Conservation (phyloP, 345 rosid species). For the Brassica rapa region DNA sequence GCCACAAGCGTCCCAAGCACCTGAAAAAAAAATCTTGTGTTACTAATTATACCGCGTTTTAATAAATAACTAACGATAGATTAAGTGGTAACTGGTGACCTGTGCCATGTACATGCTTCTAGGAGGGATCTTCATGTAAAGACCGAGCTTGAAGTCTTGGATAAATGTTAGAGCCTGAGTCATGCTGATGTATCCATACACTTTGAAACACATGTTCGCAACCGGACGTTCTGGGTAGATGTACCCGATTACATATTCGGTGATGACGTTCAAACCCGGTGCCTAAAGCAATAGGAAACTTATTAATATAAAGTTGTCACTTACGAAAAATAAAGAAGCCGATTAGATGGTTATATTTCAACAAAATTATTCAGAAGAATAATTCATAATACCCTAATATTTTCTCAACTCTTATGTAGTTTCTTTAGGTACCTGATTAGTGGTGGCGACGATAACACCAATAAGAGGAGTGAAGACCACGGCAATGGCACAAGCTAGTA, state of each 20-base stretch:
- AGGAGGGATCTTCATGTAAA: constrained; percentile 93
- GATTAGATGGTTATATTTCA: not conserved
- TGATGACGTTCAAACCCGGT: constrained; percentile 80
- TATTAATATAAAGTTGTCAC: not conserved
- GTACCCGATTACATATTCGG: constrained; percentile 78
- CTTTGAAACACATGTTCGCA: constrained; percentile 94
- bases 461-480: constrained; percentile 72
- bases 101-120: constrained; percentile 75
- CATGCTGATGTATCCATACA: constrained; percentile 87
- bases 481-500: constrained; percentile 78
- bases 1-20: constrained; percentile 67
- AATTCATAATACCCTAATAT: not conserved
- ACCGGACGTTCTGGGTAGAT: constrained; percentile 78
- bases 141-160: constrained; percentile 77
- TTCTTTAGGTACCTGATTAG: constrained; percentile 47
- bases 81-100: not conserved
- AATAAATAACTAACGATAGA: not conserved
- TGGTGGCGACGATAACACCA: constrained; percentile 74
- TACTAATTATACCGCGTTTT: not conserved
- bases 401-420: constrained; percentile 1
- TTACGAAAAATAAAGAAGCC: not conserved
- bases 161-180: constrained; percentile 68
- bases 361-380: not conserved
- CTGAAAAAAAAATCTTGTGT: constrained; percentile 37
- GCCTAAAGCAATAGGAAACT: constrained; percentile 12